phyloP scores from a whole-genome alignment of 1,284 basidiomycete species.

The Melampsora occidentalis region DNA sequence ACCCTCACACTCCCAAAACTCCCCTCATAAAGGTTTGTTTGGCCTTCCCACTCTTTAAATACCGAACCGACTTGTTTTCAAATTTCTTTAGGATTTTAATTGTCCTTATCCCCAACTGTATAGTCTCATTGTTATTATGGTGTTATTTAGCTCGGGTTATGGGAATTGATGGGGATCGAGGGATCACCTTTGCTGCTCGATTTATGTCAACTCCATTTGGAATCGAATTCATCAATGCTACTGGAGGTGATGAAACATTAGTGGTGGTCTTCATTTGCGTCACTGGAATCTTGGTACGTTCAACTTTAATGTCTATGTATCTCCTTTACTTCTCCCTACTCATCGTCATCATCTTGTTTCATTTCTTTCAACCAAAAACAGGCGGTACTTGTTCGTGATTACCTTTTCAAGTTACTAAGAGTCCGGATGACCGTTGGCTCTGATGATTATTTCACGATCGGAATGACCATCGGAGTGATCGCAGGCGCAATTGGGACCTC shows the following conservation, averaged over 20 bases:
- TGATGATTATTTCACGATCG: slow-evolving; percentile 42
- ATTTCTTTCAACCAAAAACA: neutral
- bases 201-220: slow-evolving; percentile 43
- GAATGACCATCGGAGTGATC: slow-evolving; percentile 32
- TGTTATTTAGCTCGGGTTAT: slow-evolving; percentile 28
- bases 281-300: slow-evolving; percentile 38
- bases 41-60: slow-evolving; percentile 39
- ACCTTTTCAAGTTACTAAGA: slow-evolving; percentile 36
- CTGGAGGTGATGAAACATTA: slow-evolving; percentile 28
- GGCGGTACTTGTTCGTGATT: slow-evolving; percentile 39
- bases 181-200: slow-evolving; percentile 33
- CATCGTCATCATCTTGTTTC: no score
- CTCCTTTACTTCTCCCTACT: neutral
- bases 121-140: slow-evolving; percentile 31
- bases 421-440: slow-evolving; percentile 20
- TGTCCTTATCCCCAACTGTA: slow-evolving; percentile 22
- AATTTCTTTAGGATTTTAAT: slow-evolving; percentile 29
- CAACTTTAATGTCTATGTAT: neutral
- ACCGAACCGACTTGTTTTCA: slow-evolving; percentile 32
- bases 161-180: slow-evolving; percentile 33
- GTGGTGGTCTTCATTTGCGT: slow-evolving; percentile 41
- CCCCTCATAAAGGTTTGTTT: slow-evolving; percentile 13
- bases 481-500: slow-evolving; percentile 40
- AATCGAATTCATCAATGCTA: slow-evolving; percentile 38
- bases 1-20: neutral